Evolutionary conservation across 192 early-diverging fungal genomes (phyloP).

Genomic region (Backusella liffmaniae): DNA sequence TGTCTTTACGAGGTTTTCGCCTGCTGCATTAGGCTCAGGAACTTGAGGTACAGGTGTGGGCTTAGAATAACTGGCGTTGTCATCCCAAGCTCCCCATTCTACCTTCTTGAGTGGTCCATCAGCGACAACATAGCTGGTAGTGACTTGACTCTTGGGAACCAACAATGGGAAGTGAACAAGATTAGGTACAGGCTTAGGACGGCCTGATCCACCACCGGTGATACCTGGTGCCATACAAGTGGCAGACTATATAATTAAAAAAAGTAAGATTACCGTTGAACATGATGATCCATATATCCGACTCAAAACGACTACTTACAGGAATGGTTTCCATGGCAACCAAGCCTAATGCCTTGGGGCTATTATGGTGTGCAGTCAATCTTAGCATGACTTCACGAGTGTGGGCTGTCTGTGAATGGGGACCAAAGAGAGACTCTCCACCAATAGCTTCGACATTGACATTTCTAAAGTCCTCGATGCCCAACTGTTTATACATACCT

Average conservation of each 20-base stretch:
- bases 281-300: background rate
- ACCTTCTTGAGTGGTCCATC: conserved; percentile 14
- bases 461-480: conserved; percentile 49
- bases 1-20: conserved; percentile 30
- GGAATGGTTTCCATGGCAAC: conserved; percentile 53
- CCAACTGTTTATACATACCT: conserved; percentile 42
- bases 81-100: conserved; percentile 34
- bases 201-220: conserved; percentile 53
- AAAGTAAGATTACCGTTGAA: background rate
- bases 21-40: conserved; percentile 17
- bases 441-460: conserved; percentile 59
- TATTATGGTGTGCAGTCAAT: conserved; percentile 45
- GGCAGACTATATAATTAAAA: conserved; percentile 36
- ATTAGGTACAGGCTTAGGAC: conserved; percentile 56
- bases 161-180: conserved; percentile 61
- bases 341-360: conserved; percentile 38
- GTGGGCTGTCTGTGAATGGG: conserved; percentile 7
- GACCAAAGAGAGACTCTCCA: conserved; percentile 54
- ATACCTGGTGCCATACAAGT: conserved; percentile 60
- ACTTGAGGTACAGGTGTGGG: conserved; percentile 27
- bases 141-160: conserved; percentile 47
- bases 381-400: conserved; percentile 50
- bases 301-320: conserved; percentile 18
- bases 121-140: conserved; percentile 41
- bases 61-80: background rate